Evolutionary conservation across 345 rosid species (phyloP).

Genomic region (Ceriops tagal): DNA sequence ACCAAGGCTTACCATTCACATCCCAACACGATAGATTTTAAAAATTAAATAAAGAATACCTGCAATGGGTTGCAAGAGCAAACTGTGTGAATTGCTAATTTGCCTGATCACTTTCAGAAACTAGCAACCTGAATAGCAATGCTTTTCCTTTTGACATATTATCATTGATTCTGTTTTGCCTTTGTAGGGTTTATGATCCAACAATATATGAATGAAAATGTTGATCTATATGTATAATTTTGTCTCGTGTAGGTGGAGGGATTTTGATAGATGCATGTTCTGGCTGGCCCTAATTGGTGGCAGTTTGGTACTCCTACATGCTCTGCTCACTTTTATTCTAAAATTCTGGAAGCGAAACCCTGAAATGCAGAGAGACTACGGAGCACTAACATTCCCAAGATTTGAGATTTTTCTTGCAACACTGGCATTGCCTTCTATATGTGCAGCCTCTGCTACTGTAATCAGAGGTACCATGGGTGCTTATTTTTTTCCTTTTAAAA

Average conservation of each 20-base stretch:
- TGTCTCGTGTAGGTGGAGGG: slow-evolving; percentile 64
- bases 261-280: slow-evolving; percentile 81
- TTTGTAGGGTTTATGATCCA: not conserved
- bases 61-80: too few relatives aligned
- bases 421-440: slow-evolving; percentile 71
- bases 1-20: too few relatives aligned
- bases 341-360: slow-evolving; percentile 43
- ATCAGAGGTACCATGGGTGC: slow-evolving; percentile 46
- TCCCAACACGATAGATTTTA: too few relatives aligned
- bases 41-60: too few relatives aligned
- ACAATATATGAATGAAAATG: not conserved
- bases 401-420: slow-evolving; percentile 72
- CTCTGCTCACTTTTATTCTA: slow-evolving; percentile 44
- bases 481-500: not conserved
- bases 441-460: slow-evolving; percentile 62
- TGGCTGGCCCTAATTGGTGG: slow-evolving; percentile 75
- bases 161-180: not conserved
- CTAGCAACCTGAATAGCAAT: too few relatives aligned
- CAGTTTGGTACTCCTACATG: slow-evolving; percentile 61
- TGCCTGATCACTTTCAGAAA: too few relatives aligned
- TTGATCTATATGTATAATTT: slow-evolving; percentile 8
- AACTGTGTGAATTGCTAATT: too few relatives aligned
- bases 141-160: not conserved
- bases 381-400: slow-evolving; percentile 74
- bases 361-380: slow-evolving; percentile 44